Evolutionary conservation across 129 eudicot genomes (phyloP), one percentile per base, ranked within the genome.

Genomic region (Flaveria sonorensis): DNA sequence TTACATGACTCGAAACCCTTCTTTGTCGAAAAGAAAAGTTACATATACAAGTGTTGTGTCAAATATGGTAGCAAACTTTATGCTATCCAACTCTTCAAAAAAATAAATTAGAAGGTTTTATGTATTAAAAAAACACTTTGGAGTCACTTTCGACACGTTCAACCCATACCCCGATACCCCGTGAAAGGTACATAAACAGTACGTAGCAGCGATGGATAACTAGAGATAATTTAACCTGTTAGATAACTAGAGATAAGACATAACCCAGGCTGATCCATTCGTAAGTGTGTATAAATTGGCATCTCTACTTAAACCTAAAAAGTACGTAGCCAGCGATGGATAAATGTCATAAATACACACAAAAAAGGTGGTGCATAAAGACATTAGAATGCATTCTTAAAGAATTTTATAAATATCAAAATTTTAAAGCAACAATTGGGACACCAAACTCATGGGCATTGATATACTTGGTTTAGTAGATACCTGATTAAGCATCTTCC

Each of bases 401-500:
- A 40, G 8, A 4, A 42, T 20, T 39, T 73, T 19, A 40, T 14
- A 73, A 59, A 36, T 36, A 5, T 36, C 40, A 36, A 36, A 36
- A 6, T 36, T 36, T 13, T 15, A 47, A 70, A 57, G 14, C 50
- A n/a, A 72, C 21, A 73, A 39, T 11, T 18, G 7, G 10, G 42
- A 42, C 7, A 36, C 19, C 61, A 30, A 19, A 20, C 30, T 36
- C 52, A 19, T 32, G 51, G 3, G 36, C 55, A 53, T 72, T 10
- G 53, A 70, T 57, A 42, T 72, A 72, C 50, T 10, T 21, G 61
- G 10, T 75, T 75, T 18, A 64, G 63, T 21, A 3, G 10, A 36
- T 75, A 39, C 73, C 56, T 76, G 74, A 5, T 21, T 66, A 92
- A 85, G 94, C 83, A 81, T 93, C 96, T 60, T 86, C 82, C 65